Base-by-base conservation (phyloP, 768 basidiomycete genomes). In the Agaricus blazei region DNA sequence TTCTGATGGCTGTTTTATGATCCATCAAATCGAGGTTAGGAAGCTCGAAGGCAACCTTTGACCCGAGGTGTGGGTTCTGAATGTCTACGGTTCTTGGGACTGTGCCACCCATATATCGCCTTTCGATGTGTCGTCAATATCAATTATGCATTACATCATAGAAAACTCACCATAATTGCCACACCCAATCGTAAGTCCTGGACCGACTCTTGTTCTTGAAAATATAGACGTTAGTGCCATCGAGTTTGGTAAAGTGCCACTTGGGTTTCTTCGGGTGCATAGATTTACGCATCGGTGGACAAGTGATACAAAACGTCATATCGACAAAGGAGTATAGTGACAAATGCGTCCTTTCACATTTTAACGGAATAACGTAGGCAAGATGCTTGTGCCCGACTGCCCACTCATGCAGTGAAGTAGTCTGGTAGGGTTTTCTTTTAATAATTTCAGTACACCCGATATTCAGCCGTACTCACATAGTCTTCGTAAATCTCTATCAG, bases 291-390 rank as follows among this genome's bases (percentile, higher is more conserved):
- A 80, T 80, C 1, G 84, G 84, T 3, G 79, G 75, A 61, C 87
- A 90, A 3, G 80, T 77, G 24, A 93, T 69, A 63, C 85, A 90
- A 67, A 95, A 92, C 0, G 90, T 84, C 59, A 92, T 71, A 65
- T 98, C 95, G 46, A 85, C 81, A 51, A 89, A 88, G 34, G 93
- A 96, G 66, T 91, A 98, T 24, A 97, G 66, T 2, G 89, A 93
- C n/a, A 95, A 69, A 12, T 75, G 77, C 0, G 93, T 93, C 41
- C 75, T 74, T 3, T 74, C 67, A 0, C 80, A 72, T 55, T 75
- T 71, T 51, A 97, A 74, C 0, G 94, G 92, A 48, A 96, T 84
- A 19, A 90, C 67, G 61, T 84, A 93, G 11, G 85, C 80, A 4
- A 97, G 83, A 51, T 85, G 79, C 65, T 95, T 94, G 63, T 87